Base-by-base conservation (phyloP, 306 rosid species). In the Citrullus mucosospermus region DNA sequence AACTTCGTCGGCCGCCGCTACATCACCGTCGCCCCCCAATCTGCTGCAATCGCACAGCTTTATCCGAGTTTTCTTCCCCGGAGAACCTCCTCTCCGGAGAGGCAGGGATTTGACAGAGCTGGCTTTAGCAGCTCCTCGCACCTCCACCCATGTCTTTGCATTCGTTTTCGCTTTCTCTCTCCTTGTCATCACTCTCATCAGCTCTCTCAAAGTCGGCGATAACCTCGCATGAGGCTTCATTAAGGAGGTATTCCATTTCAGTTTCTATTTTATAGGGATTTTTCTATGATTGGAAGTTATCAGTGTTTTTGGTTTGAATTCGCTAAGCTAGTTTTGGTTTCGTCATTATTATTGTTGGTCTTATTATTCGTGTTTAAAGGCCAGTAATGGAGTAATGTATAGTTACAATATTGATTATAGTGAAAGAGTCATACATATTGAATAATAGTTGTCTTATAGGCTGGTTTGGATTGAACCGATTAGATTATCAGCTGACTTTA, bases 81-180 rank as follows among this genome's bases (percentile, higher is more conserved):
- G 75, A 77, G 54, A 78, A 56, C 8, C 48, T 0, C 48, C 1
- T 43, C 57, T 5, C 68, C 82, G 81, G 80, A 75, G 14, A 71
- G 74, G 25, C 32, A 84, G 90, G 66, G 69, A 77, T 57, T 38
- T 71, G 41, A 75, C 81, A 61, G 85, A 80, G 86, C 81, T 78
- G 62, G 82, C 87, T 11, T 89, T 86, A 56, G 93, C 91, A 2
- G 93, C 89, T 17, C 90, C 93, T 83, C 81, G 80, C 83, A 8
- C 90, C 3, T 85, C 25, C 82, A 84, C 83, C 88, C 79, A 79
- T 78, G 36, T 86, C 44, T 82, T 88, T 75, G 90, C 96, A 18
- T 84, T 91, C 68, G 79, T 86, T 3, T 81, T 91, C 58, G 91
- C 97, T 2, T 46, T 89, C 53, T 89, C 96, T 57, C 96, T 89